Evolutionary conservation across 1,284 basidiomycete genomes (phyloP), one percentile per base, ranked within the genome.

Genomic region (Boletellus deceptivus): DNA sequence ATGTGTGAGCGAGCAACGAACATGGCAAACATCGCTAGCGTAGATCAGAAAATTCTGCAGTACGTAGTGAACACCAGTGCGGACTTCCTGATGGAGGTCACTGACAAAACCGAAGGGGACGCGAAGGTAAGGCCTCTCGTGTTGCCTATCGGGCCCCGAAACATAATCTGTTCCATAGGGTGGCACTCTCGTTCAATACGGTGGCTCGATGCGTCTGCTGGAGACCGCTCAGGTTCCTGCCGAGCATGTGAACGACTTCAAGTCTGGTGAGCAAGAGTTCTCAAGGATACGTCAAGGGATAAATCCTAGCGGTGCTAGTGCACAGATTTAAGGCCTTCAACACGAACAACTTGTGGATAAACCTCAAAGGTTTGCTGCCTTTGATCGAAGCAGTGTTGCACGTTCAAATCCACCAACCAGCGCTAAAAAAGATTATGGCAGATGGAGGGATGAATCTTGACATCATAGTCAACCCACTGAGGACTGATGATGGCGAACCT

Each of bases 41-140:
- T 89, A 61, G 89, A 93, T 68, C 82, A 89, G 67, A 79, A 75
- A 55, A 93, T 92, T 65, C 73, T 91, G 48, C 87, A 93, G 70
- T 87, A 94, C 71, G 94, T 95, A 89, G 85, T 91, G 55, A 84
- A 93, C 64, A 80, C 83, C 6, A 75, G 86, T 63, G 82, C 89
- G 40, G 92, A 96, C 73, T 96, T 95, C 78, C 72, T 97, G 69
- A 96, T 96, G 93, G 95, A 99, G 75, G 93, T 99, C 59, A 98
- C 96, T 8, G 94, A 98, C 80, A 99, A 98, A 85, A 98, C 95
- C 68, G 98, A 98, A 81, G 94, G 93, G 51, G 96, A 98, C 72
- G 86, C 97, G 72, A 98, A 54, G 40, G 59, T 57, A 37, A 44
- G 44, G 24, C 25, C 37, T 9, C 34, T 34, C 36, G 11, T 1